These are phyloP conservation scores for Pseudocercospora eumusae DNA, from an alignment of 2,329 filamentous ascomycete genomes.

Conservation along the genomic window DNA sequence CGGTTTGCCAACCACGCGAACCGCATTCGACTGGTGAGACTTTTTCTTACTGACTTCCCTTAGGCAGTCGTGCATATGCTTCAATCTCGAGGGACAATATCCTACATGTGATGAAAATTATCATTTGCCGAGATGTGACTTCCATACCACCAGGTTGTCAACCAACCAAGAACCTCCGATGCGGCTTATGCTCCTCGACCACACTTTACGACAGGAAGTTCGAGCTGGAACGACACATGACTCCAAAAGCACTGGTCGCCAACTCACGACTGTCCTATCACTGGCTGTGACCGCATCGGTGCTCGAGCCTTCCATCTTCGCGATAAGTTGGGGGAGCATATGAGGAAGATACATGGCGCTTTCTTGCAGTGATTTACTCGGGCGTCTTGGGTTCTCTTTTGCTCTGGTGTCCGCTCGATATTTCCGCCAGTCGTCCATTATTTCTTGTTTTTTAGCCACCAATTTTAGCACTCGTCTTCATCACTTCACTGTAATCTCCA, in stretches of 20 bases:
- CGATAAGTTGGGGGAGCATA: constrained; percentile 21
- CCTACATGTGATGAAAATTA: no score
- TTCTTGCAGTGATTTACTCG: no score
- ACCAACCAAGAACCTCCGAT: constrained; percentile 20
- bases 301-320: constrained; percentile 17
- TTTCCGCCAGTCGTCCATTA: no score
- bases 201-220: constrained; percentile 29
- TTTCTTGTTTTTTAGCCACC: no score
- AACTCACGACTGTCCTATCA: constrained; percentile 16
- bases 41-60: no score
- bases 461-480: no score
- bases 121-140: no score
- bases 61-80: no score
- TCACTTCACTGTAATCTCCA: neutral
- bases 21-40: neutral
- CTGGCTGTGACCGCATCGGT: constrained; percentile 14
- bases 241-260: constrained; percentile 13
- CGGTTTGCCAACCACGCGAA: neutral
- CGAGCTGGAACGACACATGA: constrained; percentile 32
- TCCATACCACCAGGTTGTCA: constrained; percentile 13
- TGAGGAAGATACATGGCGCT: constrained; percentile 17
- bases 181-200: constrained; percentile 26
- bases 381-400: no score
- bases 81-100: no score
- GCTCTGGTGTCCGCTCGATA: no score